These are phyloP conservation scores for Antitrichia curtipendula DNA, from an alignment of 225 moss, liverwort and hornwort species.

Conservation along the genomic window DNA sequence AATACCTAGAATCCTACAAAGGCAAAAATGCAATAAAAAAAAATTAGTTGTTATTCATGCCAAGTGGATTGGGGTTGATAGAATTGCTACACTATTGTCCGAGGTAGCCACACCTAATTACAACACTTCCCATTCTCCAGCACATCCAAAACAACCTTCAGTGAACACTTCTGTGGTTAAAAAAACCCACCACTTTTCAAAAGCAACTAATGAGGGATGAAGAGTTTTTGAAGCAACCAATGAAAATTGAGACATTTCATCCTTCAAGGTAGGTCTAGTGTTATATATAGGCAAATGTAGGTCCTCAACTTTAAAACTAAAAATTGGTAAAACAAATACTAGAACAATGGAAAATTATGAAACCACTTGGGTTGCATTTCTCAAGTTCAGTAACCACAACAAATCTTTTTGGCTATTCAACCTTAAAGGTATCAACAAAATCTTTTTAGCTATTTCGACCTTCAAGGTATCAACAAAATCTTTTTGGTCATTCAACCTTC, in stretches of 20 bases:
- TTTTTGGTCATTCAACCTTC: not conserved
- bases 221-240: not conserved
- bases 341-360: not conserved
- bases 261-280: not conserved
- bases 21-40: not conserved
- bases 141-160: fast-evolving
- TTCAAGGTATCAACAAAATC: too few relatives aligned
- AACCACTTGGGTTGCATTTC: not conserved
- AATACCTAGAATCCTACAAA: not conserved
- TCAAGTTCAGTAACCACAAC: not conserved
- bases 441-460: too few relatives aligned
- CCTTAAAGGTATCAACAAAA: not conserved
- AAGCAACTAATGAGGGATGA: not conserved
- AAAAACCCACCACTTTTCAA: not conserved
- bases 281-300: too few relatives aligned
- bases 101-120: not conserved
- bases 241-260: not conserved
- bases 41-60: too few relatives aligned
- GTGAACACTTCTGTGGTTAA: not conserved
- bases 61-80: too few relatives aligned
- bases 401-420: not conserved
- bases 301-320: not conserved
- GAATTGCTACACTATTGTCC: not conserved
- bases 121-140: not conserved
- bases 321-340: not conserved